Conservation (phyloP, 495 filamentous ascomycete genomes). For the Lasiosphaeria miniovina region DNA sequence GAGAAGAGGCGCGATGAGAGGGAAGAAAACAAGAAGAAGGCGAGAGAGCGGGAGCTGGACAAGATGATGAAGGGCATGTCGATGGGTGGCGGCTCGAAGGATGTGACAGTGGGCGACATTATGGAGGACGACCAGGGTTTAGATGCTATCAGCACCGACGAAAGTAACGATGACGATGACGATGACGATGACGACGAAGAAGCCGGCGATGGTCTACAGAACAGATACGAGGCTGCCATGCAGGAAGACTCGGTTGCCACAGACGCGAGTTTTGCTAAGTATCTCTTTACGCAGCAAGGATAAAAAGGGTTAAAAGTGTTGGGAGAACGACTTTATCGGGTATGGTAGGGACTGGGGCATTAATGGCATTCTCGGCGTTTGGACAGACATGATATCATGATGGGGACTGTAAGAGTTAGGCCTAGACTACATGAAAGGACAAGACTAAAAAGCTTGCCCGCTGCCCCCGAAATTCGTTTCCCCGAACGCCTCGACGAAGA, state of each 20-base stretch:
- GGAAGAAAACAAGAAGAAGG: conserved; percentile 66
- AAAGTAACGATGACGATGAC: conserved; percentile 48
- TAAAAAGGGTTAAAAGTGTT: not conserved
- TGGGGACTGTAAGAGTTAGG: not conserved
- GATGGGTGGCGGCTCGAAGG: conserved; percentile 47
- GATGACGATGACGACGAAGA: conserved; percentile 46
- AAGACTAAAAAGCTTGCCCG: too few species aligned
- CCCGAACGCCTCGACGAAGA: too few species aligned
- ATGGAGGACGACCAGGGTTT: conserved; percentile 56
- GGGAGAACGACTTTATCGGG: conserved; percentile 1
- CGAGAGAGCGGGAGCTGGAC: conserved; percentile 74
- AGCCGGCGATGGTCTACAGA: conserved; percentile 55
- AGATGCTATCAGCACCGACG: conserved; percentile 40
- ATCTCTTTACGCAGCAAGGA: conserved; percentile 42
- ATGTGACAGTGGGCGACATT: conserved; percentile 34
- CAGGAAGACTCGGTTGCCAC: conserved; percentile 44
- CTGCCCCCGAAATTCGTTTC: too few species aligned
- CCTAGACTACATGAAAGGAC: too few species aligned
- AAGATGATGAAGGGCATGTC: conserved; percentile 95
- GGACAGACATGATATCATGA: not conserved
- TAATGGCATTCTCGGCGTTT: conserved; percentile 23
- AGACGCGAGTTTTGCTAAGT: conserved; percentile 60
- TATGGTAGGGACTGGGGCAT: not conserved
- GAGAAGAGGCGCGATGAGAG: conserved; percentile 72
- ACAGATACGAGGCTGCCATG: conserved; percentile 59